Base-by-base conservation (phyloP, 257 asterid genomes). In the Solanum rostratum region DNA sequence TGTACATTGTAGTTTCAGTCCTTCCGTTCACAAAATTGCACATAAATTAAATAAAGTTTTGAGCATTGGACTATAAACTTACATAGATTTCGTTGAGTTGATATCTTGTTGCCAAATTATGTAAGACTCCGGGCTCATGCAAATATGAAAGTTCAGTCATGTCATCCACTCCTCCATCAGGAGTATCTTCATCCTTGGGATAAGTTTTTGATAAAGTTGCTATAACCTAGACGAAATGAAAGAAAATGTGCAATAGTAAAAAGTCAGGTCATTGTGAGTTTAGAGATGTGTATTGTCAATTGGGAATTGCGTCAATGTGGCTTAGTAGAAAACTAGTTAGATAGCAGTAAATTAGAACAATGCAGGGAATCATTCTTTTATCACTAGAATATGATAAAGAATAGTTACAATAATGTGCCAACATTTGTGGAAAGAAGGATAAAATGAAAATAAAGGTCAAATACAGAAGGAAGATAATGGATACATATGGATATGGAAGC, bases 121-220 rank as follows among this genome's bases (percentile, higher is more conserved):
- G 99, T 87, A 97, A 86, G 70, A 97, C 98, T 89, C 97, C 99
- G 53, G 99, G 97, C 87, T 97, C 99, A 30, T 97, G 97, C 91
- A 97, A 86, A 94, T 97, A 97, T 57, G 98, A 93, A 84, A 97
- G 88, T 74, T 95, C 94, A n/a, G 99, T 97, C 99, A 97, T 97
- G 90, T 95, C 99, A 90, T 97, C 98, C 74, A 97, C 98, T 80
- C 99, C 99, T 46, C 93, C 96, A 49, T 94, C 88, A 70, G 97
- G 98, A 76, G 98, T 97, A 90, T 95, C 98, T 88, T 94, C 98
- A 62, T 97, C 98, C 91, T 92, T 96, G 60, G 98, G 98, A 86
- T 91, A 93, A 83, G 93, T 88, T 85, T 86, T 91, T 84, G 97
- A 53, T 89, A 93, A 86, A 84, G 89, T 88, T 71, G 88, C 90